Conservation (phyloP, 2,329 filamentous ascomycete species). For the Periconia sp. region DNA sequence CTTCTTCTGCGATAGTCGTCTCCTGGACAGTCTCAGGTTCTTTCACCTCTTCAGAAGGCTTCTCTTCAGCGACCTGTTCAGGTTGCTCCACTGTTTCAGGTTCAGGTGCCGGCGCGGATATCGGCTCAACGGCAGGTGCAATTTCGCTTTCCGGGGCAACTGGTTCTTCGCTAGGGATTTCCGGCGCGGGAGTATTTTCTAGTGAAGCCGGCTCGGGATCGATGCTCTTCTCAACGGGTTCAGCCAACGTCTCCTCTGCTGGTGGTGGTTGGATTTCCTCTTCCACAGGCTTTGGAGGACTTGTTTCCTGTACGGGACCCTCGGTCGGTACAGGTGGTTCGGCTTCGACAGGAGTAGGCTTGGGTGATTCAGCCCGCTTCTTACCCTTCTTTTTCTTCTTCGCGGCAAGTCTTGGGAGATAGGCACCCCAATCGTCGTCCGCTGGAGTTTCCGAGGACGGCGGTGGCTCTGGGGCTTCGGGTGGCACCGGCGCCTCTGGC, state of each 20-base stretch:
- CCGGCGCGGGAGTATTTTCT: neutral
- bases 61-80: neutral
- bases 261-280: neutral
- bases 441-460: neutral
- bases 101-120: neutral
- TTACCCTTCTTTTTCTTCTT: conserved; percentile 6
- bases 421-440: conserved; percentile 7
- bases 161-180: neutral
- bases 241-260: neutral
- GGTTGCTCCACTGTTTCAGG: neutral
- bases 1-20: neutral
- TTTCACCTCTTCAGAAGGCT: neutral
- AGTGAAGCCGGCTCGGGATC: neutral
- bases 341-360: neutral
- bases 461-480: neutral
- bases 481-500: neutral
- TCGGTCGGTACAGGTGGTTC: neutral
- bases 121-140: neutral
- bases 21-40: neutral
- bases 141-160: neutral
- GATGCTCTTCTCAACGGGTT: neutral
- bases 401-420: neutral
- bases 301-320: neutral
- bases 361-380: neutral
- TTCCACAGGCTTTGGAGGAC: neutral